Evolutionary conservation across 2,329 filamentous ascomycete genomes (phyloP), one percentile per base, ranked within the genome.

Genomic region (Fusarium abutilonis): DNA sequence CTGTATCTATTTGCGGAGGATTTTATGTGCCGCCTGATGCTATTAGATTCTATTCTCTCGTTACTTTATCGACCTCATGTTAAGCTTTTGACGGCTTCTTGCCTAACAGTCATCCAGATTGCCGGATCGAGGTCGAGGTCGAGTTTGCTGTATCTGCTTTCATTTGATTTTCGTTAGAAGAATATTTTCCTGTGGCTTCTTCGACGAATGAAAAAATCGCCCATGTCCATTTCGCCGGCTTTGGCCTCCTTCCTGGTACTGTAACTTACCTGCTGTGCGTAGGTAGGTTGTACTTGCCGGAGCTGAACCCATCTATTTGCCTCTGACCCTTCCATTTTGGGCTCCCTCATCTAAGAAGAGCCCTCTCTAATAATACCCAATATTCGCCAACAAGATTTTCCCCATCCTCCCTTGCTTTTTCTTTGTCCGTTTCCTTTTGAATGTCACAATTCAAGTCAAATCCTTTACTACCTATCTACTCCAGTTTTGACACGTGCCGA

Each of bases 301-400:
- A 10, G 4, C 10, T 29, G 28, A 9, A 9, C 10, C 36, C 51
- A 26, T 26, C 4, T 8, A 26, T 8, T 58, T 60, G 49, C 29
- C 49, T 65, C 47, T 57, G 49, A 40, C 49, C 63, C 53, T 63
- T 66, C 62, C 63, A 60, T 56, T 56, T 63, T 63, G 41, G 52
- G 53, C 28, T 40, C 48, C 39, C 46, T 56, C 57, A 55, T 66
- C 58, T 60, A 46, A 65, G 35, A 46, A 62, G 35, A 59, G 41
- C 38, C 40, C 51, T 52, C 47, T 39, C 43, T 40, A 51, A 32
- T 36, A 41, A 41, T 19, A 19, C 19, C 19, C 19, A 19, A 19
- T 26, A 26, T 26, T 26, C 23, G 23, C 23, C 23, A 26, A 26
- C 32, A 39, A 41, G 9, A 19, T 45, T 63, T 63, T 49, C n/a